Base-by-base conservation (phyloP, 495 filamentous ascomycete genomes). In the Podospora australis region DNA sequence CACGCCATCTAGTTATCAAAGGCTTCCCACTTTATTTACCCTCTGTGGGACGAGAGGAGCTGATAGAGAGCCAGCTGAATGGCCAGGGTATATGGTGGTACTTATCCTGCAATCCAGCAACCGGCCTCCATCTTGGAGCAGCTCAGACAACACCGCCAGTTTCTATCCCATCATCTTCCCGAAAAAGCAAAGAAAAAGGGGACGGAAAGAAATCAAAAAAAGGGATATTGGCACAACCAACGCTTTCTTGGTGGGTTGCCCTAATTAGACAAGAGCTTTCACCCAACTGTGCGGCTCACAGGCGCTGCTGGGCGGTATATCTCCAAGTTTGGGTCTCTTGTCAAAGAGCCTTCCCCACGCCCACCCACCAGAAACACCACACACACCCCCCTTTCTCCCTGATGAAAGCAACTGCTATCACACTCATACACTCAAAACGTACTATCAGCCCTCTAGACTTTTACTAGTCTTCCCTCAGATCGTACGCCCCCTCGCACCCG, bases 31-130 rank as follows among this genome's bases (percentile, higher is more conserved):
- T 42, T 42, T n/a, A n/a, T n/a, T n/a, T n/a, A n/a, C n/a, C n/a
- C 39, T 39, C 26, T 52, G 9, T 23, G 30, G 51, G 47, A 46
- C 35, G 39, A 48, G 48, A n/a, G n/a, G 44, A 42, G 54, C 55
- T 57, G 58, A 57, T 29, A 54, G 28, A 23, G 16, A 35, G 49
- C 36, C 36, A 55, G 48, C 42, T 64, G 60, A 60, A 52, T 64
- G 60, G 60, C 54, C 56, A 56, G 52, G 47, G 44, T 39, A 9
- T 21, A 26, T 53, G 44, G 24, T 49, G 45, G 24, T 64, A 52
- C 46, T 58, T 59, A 54, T 61, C 49, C 55, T 56, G 51, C 61
- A 59, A 39, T 49, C 40, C 35, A 46, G 58, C 49, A 56, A 48
- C 52, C 54, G 44, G n/a, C n/a, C n/a, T n/a, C n/a, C n/a, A n/a